These are phyloP conservation scores for Penicillium fuscoglaucum DNA, from an alignment of 2,329 filamentous ascomycete species.

Conservation along the genomic window DNA sequence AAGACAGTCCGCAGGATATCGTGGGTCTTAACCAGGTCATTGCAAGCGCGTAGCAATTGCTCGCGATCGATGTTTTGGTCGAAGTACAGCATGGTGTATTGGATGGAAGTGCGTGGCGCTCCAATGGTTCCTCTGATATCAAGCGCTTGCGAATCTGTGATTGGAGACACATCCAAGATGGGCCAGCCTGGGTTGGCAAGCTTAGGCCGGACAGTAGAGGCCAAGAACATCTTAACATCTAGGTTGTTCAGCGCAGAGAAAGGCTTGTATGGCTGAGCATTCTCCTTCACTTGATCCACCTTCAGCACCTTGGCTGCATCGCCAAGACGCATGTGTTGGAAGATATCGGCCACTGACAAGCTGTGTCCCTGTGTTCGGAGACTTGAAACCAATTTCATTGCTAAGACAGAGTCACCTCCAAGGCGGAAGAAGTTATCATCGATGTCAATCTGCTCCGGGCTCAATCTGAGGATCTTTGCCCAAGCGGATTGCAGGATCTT, in stretches of 20 bases:
- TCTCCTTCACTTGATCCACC: slow-evolving; percentile 34
- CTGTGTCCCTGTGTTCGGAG: slow-evolving; percentile 45
- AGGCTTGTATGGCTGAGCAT: slow-evolving; percentile 39
- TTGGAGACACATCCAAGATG: slow-evolving; percentile 58
- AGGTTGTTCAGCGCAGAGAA: slow-evolving; percentile 52
- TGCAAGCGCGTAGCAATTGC: slow-evolving; percentile 44
- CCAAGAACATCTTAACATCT: slow-evolving; percentile 46
- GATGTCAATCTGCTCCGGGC: slow-evolving; percentile 48
- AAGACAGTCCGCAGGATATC: slow-evolving; percentile 67
- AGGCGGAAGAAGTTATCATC: slow-evolving; percentile 63
- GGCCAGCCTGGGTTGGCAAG: slow-evolving; percentile 51
- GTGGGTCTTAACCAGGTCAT: slow-evolving; percentile 55
- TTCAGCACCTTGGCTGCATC: slow-evolving; percentile 56
- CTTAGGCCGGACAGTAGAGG: slow-evolving; percentile 49
- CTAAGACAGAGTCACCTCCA: slow-evolving; percentile 61
- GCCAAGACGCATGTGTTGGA: slow-evolving; percentile 46
- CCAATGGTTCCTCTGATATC: slow-evolving; percentile 60
- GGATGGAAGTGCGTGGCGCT: slow-evolving; percentile 60
- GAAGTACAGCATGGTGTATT: slow-evolving; percentile 65
- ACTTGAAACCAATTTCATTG: slow-evolving; percentile 57
- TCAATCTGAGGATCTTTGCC: slow-evolving; percentile 30
- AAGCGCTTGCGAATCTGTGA: slow-evolving; percentile 59
- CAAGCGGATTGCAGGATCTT: slow-evolving; percentile 37
- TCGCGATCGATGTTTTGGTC: slow-evolving; percentile 49
- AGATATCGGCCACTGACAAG: slow-evolving; percentile 53